Percentiles rank a stretch among this genome's conserved stretches.
These are phyloP conservation scores for Aspergillus ellipticus DNA, from an alignment of 495 filamentous ascomycete genomes.

Conservation along the genomic window DNA sequence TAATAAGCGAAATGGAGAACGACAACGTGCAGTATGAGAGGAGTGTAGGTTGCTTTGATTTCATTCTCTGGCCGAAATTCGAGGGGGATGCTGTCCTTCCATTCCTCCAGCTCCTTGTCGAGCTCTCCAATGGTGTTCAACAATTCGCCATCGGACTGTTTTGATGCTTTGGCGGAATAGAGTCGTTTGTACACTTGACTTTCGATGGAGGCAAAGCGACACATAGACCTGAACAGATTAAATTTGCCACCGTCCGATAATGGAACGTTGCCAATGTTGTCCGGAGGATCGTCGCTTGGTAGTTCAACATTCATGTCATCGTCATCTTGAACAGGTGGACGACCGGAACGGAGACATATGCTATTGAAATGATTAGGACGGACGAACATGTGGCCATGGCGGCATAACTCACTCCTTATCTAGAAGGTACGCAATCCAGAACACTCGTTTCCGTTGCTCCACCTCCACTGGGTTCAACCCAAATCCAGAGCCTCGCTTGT, in stretches of 20 bases:
- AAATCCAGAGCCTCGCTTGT: slow-evolving; percentile 88
- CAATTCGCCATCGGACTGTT: slow-evolving; percentile 88
- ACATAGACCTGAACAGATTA: slow-evolving; percentile 90
- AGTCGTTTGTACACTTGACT: slow-evolving; percentile 91
- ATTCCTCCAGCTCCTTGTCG: slow-evolving; percentile 87
- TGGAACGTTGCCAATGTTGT: slow-evolving; percentile 91
- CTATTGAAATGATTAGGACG: slow-evolving; percentile 30
- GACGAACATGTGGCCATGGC: not conserved
- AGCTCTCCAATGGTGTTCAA: slow-evolving; percentile 95
- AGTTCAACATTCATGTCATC: slow-evolving; percentile 98
- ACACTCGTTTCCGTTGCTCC: slow-evolving; percentile 93
- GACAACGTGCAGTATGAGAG: slow-evolving; percentile 86
- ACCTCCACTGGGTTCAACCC: slow-evolving; percentile 86
- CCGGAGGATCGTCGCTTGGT: slow-evolving; percentile 82
- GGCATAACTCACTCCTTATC: slow-evolving; percentile 71
- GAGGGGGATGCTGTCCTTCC: slow-evolving; percentile 92
- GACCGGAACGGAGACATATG: slow-evolving; percentile 85
- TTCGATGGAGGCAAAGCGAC: slow-evolving; percentile 84
- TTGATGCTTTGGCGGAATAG: slow-evolving; percentile 88
- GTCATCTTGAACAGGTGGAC: slow-evolving; percentile 92
- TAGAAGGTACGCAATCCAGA: slow-evolving; percentile 96
- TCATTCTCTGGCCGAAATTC: slow-evolving; percentile 95
- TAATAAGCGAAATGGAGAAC: slow-evolving; percentile 96
- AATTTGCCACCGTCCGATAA: slow-evolving; percentile 83
- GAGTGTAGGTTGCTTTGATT: slow-evolving; percentile 84